These are phyloP conservation scores for Clarkia xantiana DNA, from an alignment of 345 rosid species.

Conservation along the genomic window DNA sequence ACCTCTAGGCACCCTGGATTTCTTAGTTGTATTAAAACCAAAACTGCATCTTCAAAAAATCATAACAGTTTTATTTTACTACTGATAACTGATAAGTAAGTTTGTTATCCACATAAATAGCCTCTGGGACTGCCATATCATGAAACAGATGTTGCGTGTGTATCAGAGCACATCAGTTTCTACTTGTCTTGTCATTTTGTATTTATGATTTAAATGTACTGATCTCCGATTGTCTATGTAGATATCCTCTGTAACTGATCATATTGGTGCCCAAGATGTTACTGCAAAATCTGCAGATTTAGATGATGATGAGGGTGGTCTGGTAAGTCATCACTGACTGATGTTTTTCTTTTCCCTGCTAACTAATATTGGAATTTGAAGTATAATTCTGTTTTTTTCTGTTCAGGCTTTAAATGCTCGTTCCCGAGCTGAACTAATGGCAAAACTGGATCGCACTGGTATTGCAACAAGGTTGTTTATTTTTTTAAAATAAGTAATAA, in stretches of 20 bases:
- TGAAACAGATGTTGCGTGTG: neutral
- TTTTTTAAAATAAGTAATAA: neutral
- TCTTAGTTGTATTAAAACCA: too few species aligned
- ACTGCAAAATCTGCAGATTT: slow-evolving; percentile 75
- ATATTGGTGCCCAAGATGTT: slow-evolving; percentile 57
- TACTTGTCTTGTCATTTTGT: neutral
- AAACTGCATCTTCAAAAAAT: too few species aligned
- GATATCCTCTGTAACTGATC: slow-evolving; percentile 94
- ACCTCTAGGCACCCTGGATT: too few species aligned
- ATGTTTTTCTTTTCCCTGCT: too few species aligned
- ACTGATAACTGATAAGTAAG: too few species aligned
- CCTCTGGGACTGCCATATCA: neutral
- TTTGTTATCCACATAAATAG: too few species aligned
- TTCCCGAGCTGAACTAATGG: slow-evolving; percentile 77
- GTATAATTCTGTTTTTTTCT: neutral
- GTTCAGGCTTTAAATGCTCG: slow-evolving; percentile 77
- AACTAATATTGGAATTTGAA: too few species aligned
- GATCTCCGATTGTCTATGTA: slow-evolving; percentile 11
- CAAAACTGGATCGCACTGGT: slow-evolving; percentile 84
- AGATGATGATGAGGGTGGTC: slow-evolving; percentile 93
- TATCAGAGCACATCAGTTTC: neutral
- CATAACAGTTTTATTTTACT: too few species aligned
- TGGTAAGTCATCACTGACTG: slow-evolving; percentile 58
- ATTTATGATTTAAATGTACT: slow-evolving; percentile 1
- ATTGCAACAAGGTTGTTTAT: slow-evolving; percentile 44